A percentile compares a stretch with the other conserved stretches of the same genome.
phyloP scores from a whole-genome alignment of 1,284 basidiomycete genomes.

The Rhodotorula sp. region DNA sequence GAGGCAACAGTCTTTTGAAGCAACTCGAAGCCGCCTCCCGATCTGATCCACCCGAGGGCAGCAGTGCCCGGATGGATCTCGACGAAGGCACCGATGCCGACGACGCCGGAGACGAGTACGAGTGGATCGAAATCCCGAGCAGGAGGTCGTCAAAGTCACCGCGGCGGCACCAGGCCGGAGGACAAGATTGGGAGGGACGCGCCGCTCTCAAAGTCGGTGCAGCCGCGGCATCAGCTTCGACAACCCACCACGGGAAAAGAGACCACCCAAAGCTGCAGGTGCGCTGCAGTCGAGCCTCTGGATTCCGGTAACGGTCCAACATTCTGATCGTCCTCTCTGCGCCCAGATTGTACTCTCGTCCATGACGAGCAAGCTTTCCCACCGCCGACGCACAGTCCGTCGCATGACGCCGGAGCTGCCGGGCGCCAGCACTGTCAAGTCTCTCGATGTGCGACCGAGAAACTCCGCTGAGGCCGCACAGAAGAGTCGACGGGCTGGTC shows the following conservation, averaged over 20 bases:
- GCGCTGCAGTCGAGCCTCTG: background rate
- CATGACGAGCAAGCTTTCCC: conserved; percentile 53
- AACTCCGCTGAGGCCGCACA: too few species aligned
- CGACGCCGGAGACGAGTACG: conserved; percentile 29
- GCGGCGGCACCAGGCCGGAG: too few species aligned
- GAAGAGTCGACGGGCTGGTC: too few species aligned
- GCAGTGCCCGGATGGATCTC: background rate
- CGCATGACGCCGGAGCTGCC: conserved; percentile 33
- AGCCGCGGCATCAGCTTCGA: too few species aligned
- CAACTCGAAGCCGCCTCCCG: background rate
- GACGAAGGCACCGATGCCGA: background rate
- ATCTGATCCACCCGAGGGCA: background rate
- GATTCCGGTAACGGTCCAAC: too few species aligned
- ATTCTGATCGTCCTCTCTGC: too few species aligned
- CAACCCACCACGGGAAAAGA: conserved; percentile 30
- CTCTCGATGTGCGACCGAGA: too few species aligned
- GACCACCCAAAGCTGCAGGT: conserved; percentile 44
- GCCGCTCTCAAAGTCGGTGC: too few species aligned
- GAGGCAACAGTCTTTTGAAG: background rate
- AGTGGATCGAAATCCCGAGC: conserved; percentile 48
- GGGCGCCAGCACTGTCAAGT: too few species aligned
- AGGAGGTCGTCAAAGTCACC: background rate
- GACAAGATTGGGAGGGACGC: background rate
- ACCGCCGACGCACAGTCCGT: conserved; percentile 50
- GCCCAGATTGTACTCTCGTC: conserved; percentile 51